Conservation (phyloP, 1,139 yeast species). For the Arxiozyma bovina region DNA sequence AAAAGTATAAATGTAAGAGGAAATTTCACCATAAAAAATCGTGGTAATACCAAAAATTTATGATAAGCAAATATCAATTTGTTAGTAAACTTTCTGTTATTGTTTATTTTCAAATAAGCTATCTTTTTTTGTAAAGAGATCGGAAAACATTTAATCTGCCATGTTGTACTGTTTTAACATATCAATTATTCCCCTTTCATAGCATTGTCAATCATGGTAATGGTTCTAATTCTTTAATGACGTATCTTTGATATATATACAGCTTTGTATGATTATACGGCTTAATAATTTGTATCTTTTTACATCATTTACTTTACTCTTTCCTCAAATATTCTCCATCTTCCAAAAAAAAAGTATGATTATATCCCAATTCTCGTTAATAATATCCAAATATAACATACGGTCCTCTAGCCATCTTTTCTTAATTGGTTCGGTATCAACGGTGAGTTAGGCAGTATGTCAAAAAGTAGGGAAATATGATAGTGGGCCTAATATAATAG, state of each 20-base stretch:
- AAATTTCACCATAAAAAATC: neutral
- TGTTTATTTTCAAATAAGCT: neutral
- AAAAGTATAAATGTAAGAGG: neutral
- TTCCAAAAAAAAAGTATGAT: neutral
- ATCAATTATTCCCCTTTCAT: neutral
- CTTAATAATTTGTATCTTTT: too few relatives aligned
- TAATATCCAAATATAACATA: conserved; percentile 37
- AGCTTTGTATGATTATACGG: too few relatives aligned
- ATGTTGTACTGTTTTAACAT: neutral
- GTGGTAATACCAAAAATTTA: neutral
- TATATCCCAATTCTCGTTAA: neutral
- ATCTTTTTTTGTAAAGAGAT: neutral
- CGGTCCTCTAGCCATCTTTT: conserved; percentile 94
- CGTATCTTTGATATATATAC: too few relatives aligned
- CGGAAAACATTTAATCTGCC: neutral
- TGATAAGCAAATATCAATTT: neutral
- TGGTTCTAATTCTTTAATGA: too few relatives aligned
- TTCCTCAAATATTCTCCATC: too few relatives aligned
- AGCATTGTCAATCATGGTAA: too few relatives aligned
- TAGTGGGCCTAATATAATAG: too few relatives aligned
- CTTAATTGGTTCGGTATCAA: conserved; percentile 8
- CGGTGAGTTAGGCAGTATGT: neutral
- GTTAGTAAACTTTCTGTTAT: neutral
- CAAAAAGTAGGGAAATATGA: neutral
- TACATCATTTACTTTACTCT: neutral